Evolutionary conservation across 306 rosid genomes (phyloP).

Genomic region (Myrica gale): DNA sequence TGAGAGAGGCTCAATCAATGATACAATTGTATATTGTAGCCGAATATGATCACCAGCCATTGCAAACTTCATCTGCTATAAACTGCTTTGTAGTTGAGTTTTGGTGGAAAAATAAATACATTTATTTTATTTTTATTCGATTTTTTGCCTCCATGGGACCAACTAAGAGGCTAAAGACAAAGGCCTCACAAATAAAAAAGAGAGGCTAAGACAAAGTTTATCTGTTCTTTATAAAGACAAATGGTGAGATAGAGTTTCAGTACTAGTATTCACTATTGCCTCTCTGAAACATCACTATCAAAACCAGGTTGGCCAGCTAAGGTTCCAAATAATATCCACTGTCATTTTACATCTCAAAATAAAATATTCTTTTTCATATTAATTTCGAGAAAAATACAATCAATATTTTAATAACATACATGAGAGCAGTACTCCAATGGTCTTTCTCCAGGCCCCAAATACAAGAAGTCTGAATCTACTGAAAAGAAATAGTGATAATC

Average conservation of each 20-base stretch:
- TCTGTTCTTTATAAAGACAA: neutral
- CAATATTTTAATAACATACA: neutral
- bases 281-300: neutral
- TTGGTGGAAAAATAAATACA: too few relatives aligned
- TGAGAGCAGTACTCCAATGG: too few relatives aligned
- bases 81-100: too few relatives aligned
- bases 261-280: neutral
- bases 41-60: neutral
- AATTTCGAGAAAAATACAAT: neutral
- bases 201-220: neutral
- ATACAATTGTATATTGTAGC: constrained; percentile 10
- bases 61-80: too few relatives aligned
- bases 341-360: neutral
- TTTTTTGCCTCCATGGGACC: neutral
- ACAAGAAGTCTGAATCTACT: neutral
- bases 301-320: neutral
- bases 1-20: too few relatives aligned
- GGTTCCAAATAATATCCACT: neutral
- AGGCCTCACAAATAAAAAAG: too few relatives aligned
- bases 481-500: neutral
- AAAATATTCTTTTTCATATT: neutral
- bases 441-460: neutral
- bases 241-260: neutral
- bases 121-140: neutral
- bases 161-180: neutral